Evolutionary conservation across 345 rosid genomes (phyloP).

Genomic region (Firmiana major): DNA sequence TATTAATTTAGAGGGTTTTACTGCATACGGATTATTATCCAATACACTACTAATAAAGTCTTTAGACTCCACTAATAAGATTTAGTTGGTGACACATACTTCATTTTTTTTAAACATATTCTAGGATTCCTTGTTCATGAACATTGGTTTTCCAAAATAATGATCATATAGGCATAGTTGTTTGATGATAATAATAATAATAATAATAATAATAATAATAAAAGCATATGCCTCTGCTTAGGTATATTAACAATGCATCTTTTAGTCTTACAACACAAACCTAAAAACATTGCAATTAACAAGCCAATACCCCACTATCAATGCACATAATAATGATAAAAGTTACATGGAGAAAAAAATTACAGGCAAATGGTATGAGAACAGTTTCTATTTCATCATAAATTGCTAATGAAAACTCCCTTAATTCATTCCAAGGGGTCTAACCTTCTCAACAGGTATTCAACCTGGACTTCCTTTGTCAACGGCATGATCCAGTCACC

Average conservation of each 20-base stretch:
- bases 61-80: too few relatives aligned
- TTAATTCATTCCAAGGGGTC: slow-evolving; percentile 28
- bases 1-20: too few relatives aligned
- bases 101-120: not conserved
- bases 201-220: not conserved
- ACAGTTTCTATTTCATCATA: not conserved
- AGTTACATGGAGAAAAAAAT: not conserved
- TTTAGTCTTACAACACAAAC: not conserved
- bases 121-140: not conserved
- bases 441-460: slow-evolving; percentile 66
- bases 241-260: not conserved
- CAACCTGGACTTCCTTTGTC: slow-evolving; percentile 80
- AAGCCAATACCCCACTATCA: not conserved
- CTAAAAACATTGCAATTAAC: not conserved
- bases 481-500: slow-evolving; percentile 83
- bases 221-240: not conserved
- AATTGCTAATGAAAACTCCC: not conserved
- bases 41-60: too few relatives aligned
- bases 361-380: not conserved
- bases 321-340: not conserved
- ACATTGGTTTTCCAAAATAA: not conserved
- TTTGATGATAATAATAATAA: too few relatives aligned
- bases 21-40: too few relatives aligned
- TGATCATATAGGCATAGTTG: not conserved
- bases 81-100: too few relatives aligned